Evolutionary conservation across 2,329 filamentous ascomycete species (phyloP).

Genomic region (Didymella segeticola): DNA sequence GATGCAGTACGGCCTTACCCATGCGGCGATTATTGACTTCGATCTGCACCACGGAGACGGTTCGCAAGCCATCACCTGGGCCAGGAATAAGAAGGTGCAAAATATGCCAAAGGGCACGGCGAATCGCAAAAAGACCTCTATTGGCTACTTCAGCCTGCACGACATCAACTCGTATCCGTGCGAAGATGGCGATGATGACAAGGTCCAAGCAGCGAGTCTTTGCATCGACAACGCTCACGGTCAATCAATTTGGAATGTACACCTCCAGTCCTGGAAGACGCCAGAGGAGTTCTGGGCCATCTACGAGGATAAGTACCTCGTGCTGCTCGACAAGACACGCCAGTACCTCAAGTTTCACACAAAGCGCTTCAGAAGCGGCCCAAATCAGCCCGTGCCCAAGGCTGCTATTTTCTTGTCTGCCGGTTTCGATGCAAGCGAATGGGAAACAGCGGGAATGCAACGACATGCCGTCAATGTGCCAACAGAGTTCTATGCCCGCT

Average conservation of each 20-base stretch:
- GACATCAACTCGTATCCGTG: conserved; percentile 99
- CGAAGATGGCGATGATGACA: conserved; percentile 90
- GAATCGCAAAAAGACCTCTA: conserved; percentile 80
- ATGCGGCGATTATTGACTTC: conserved; percentile 73
- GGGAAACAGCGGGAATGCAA: conserved; percentile 92
- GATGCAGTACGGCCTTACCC: conserved; percentile 82
- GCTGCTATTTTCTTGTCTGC: conserved; percentile 94
- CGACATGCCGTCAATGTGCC: conserved; percentile 94
- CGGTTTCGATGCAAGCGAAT: conserved; percentile 96
- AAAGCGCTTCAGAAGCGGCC: conserved; percentile 64
- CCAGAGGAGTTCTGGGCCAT: conserved; percentile 86
- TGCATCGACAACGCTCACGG: conserved; percentile 95
- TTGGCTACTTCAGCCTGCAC: conserved; percentile 96
- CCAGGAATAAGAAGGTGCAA: conserved; percentile 76
- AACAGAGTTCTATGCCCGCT: conserved; percentile 92
- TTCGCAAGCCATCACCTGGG: conserved; percentile 94
- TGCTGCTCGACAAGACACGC: conserved; percentile 81
- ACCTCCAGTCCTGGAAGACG: conserved; percentile 85
- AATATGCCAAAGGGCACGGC: conserved; percentile 72
- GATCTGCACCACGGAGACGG: conserved; percentile 61
- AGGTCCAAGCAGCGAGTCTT: conserved; percentile 90
- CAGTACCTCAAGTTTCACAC: conserved; percentile 78
- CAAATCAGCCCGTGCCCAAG: conserved; percentile 69
- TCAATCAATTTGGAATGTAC: conserved; percentile 95
- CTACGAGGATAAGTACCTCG: conserved; percentile 79